Conservation (phyloP, 495 filamentous ascomycete genomes). For the Penicillium coprophilum region DNA sequence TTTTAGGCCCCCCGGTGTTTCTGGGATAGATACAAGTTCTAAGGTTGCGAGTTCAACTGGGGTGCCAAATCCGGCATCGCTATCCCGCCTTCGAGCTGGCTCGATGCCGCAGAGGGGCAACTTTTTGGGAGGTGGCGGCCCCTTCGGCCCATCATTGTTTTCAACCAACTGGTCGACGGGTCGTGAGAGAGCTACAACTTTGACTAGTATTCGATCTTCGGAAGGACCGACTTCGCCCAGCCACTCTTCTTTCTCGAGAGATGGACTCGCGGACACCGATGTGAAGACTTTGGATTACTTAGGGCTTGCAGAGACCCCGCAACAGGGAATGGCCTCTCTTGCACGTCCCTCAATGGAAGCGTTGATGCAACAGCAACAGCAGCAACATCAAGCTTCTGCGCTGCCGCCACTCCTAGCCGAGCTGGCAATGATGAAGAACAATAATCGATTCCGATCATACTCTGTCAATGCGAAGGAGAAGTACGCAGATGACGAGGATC, state of each 20-base stretch:
- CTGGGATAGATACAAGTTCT: conserved; percentile 60
- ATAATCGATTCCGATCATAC: conserved; percentile 90
- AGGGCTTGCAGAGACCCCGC: conserved; percentile 90
- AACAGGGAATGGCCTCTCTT: conserved; percentile 70
- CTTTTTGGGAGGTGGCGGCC: conserved; percentile 59
- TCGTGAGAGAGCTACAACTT: conserved; percentile 76
- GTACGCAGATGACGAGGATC: conserved; percentile 90
- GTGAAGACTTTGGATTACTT: conserved; percentile 95
- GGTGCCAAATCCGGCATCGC: conserved; percentile 62
- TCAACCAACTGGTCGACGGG: conserved; percentile 77
- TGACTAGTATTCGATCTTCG: conserved; percentile 85
- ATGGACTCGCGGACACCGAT: conserved; percentile 83
- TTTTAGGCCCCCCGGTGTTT: conserved; percentile 75
- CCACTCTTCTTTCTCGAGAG: conserved; percentile 84
- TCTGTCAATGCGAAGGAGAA: conserved; percentile 99
- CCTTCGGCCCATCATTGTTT: conserved; percentile 88
- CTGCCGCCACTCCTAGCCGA: conserved; percentile 75
- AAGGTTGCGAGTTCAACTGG: conserved; percentile 45
- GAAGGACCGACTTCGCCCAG: conserved; percentile 86
- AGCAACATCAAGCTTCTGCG: conserved; percentile 51
- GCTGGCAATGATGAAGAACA: conserved; percentile 71
- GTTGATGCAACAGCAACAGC: conserved; percentile 55
- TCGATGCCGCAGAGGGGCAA: conserved; percentile 90
- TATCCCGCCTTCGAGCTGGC: conserved; percentile 87
- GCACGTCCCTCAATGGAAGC: conserved; percentile 53